Percentiles rank a stretch among this genome's conserved stretches.
These are phyloP conservation scores for Lentinula detonsa DNA, from an alignment of 768 basidiomycete species.

Conservation along the genomic window DNA sequence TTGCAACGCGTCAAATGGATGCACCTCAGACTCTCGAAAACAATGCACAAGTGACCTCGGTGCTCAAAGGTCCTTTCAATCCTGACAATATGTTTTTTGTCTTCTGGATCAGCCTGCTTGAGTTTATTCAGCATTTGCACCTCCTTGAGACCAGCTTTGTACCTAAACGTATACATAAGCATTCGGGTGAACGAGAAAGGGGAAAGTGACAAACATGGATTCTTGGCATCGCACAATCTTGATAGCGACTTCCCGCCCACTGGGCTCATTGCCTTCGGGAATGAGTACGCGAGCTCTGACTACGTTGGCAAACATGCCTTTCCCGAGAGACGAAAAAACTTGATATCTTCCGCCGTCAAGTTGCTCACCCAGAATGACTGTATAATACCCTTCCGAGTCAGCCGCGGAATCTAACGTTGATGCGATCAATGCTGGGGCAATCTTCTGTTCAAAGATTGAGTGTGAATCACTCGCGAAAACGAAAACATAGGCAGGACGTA, in stretches of 20 bases:
- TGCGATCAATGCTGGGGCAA: conserved; percentile 60
- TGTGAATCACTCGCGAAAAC: background rate
- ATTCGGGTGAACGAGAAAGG: conserved; percentile 1
- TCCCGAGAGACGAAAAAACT: conserved; percentile 91
- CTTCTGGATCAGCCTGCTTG: conserved; percentile 86
- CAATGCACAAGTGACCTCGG: conserved; percentile 92
- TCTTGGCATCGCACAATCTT: conserved; percentile 96
- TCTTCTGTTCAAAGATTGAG: conserved; percentile 26
- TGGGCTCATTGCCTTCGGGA: conserved; percentile 43
- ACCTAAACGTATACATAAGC: conserved; percentile 44
- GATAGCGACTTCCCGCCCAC: conserved; percentile 84
- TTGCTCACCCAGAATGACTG: conserved; percentile 89
- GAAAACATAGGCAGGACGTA: conserved; percentile 23
- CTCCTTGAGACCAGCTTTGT: conserved; percentile 92
- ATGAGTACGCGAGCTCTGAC: conserved; percentile 82
- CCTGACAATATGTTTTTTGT: conserved; percentile 95
- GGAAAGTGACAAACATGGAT: conserved; percentile 67
- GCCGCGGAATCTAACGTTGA: conserved; percentile 86
- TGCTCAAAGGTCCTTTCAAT: conserved; percentile 95
- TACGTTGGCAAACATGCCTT: conserved; percentile 98
- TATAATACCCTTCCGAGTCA: conserved; percentile 94
- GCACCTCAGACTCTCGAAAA: conserved; percentile 92
- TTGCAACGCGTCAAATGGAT: conserved; percentile 34
- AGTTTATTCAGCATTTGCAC: conserved; percentile 84
- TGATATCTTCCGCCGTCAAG: conserved; percentile 91